Percentiles rank a stretch among this genome's conserved stretches.
phyloP scores from a whole-genome alignment of 441 rosid genomes.

The Populus tomentosa region DNA sequence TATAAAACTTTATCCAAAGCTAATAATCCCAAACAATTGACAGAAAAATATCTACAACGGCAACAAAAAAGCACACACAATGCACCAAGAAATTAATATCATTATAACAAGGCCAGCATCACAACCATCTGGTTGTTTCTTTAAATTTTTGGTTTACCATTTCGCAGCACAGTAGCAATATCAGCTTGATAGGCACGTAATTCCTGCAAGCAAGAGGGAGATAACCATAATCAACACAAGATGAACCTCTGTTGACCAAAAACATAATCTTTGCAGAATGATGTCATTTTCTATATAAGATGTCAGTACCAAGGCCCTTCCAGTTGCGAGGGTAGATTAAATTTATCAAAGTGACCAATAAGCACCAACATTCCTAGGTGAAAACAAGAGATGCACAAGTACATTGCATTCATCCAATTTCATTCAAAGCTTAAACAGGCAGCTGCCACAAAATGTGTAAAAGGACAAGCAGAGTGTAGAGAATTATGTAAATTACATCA shows the following conservation, averaged over 20 bases:
- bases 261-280: background rate
- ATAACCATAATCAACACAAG: constrained; percentile 11
- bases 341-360: background rate
- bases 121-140: background rate
- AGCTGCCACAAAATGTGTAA: background rate
- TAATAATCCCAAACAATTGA: background rate
- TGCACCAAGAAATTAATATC: constrained; percentile 1
- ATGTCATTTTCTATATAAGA: background rate
- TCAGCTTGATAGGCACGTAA: constrained; percentile 99
- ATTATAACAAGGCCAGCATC: background rate
- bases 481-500: background rate
- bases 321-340: background rate
- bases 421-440: background rate
- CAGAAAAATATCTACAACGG: background rate
- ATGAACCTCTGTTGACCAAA: background rate
- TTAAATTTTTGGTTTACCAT: constrained; percentile 48
- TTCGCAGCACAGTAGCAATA: constrained; percentile 82
- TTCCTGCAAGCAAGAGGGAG: constrained; percentile 51
- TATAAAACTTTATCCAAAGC: background rate
- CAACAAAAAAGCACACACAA: background rate
- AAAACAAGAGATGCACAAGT: background rate
- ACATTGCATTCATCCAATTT: background rate
- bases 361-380: background rate
- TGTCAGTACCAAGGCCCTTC: background rate
- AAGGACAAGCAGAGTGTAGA: background rate